Base-by-base conservation (phyloP, 2,329 filamentous ascomycete genomes). In the Sarocladium strictum region DNA sequence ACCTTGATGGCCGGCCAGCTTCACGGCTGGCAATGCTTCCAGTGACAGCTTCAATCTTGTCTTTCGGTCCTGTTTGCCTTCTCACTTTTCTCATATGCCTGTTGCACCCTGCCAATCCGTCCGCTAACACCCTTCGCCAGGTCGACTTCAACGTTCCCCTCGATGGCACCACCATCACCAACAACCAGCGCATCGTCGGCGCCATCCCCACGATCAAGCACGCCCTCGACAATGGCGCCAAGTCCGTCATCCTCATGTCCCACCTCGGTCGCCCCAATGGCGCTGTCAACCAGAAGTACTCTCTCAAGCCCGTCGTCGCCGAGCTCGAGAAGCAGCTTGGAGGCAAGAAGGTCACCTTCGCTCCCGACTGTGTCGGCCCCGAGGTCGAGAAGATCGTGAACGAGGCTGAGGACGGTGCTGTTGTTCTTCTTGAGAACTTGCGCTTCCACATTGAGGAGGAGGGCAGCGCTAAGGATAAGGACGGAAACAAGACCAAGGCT, bases 81-180 rank as follows among this genome's bases (percentile, higher is more conserved):
- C n/a, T n/a, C n/a, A n/a, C n/a, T n/a, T n/a, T n/a, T n/a, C n/a
- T n/a, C n/a, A n/a, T n/a, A n/a, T n/a, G n/a, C n/a, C n/a, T 38
- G 12, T 7, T 38, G 35, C 15, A 9, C 9, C 9, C 12, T 38
- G 17, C 24, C 43, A 27, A n/a, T 23, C 23, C n/a, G 14, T 10
- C 5, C 24, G 43, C 43, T 47, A 23, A 47, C 43, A 47, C 23
- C 23, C 24, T 11, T 27, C 12, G 19, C 11, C 67, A 96, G 92
- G 93, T 99, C 73, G 94, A 99, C 84, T 99, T 99, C 86, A 99
- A 99, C 76, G 95, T 99, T 56, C 94, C 94, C 61, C 90, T 99
- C 68, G 91, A 99, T 71, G 83, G 79, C 63, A 80, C 94, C 71
- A 95, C 95, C 55, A 84, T 99, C 73, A 97, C 94, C 73, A 99